Percentiles rank a stretch among this genome's conserved stretches.
These are phyloP conservation scores for Lanmaoa rubissima DNA, from an alignment of 768 basidiomycete species.

Conservation along the genomic window DNA sequence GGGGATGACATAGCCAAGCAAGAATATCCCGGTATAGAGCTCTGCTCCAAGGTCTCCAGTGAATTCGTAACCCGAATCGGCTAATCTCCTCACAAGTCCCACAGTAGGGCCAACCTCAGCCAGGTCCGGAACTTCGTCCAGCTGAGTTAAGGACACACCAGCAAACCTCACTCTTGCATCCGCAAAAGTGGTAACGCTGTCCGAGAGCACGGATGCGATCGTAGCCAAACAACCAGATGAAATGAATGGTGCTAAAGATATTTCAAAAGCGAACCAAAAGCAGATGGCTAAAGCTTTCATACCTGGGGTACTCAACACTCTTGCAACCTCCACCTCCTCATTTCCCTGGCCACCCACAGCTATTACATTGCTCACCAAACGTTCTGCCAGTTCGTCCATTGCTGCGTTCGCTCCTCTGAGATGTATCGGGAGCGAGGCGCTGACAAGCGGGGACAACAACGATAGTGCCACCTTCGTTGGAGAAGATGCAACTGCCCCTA, in stretches of 20 bases:
- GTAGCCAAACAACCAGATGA: slow-evolving; percentile 16
- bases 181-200: slow-evolving; percentile 11
- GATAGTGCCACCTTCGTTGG: slow-evolving; percentile 32
- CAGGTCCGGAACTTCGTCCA: background rate
- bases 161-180: slow-evolving; percentile 13
- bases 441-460: slow-evolving; percentile 43
- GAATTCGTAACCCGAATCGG: slow-evolving; percentile 21
- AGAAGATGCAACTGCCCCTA: slow-evolving; percentile 40
- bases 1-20: slow-evolving; percentile 23
- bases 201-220: slow-evolving; percentile 19
- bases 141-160: slow-evolving; percentile 6
- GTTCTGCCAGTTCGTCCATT: slow-evolving; percentile 44
- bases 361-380: slow-evolving; percentile 12
- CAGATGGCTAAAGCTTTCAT: background rate
- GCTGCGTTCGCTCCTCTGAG: slow-evolving; percentile 43
- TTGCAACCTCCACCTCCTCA: background rate
- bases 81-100: slow-evolving; percentile 14
- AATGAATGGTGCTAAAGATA: slow-evolving; percentile 18
- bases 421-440: slow-evolving; percentile 41
- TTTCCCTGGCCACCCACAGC: background rate
- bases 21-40: slow-evolving; percentile 21
- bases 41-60: slow-evolving; percentile 18
- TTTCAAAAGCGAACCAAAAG: background rate
- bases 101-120: slow-evolving; percentile 5
- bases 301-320: slow-evolving; percentile 22